These are phyloP conservation scores for Fonsecaea pugnacius DNA, from an alignment of 2,329 filamentous ascomycete genomes.

Conservation along the genomic window DNA sequence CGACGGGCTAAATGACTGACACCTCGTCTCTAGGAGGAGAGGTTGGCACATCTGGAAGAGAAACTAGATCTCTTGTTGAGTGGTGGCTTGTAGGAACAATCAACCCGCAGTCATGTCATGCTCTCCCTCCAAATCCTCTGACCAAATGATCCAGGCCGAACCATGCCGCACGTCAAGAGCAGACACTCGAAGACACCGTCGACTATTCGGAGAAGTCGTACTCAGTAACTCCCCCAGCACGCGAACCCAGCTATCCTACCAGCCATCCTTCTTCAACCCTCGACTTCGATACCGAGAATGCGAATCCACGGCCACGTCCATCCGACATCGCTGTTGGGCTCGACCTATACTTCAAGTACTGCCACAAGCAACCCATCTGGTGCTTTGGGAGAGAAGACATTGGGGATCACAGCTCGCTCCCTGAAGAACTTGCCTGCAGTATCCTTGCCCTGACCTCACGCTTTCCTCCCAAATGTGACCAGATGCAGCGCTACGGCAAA, in stretches of 20 bases:
- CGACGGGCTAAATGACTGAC: not conserved
- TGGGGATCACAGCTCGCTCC: conserved; percentile 38
- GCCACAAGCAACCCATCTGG: conserved; percentile 47
- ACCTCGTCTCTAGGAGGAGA: conserved; percentile 10
- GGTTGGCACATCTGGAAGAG: conserved; percentile 20
- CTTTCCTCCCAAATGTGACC: conserved; percentile 25
- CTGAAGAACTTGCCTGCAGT: conserved; percentile 44
- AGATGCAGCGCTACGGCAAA: conserved; percentile 29
- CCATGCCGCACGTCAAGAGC: conserved; percentile 14
- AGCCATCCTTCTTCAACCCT: not conserved
- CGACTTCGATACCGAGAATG: conserved; percentile 1
- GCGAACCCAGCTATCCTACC: conserved; percentile 2
- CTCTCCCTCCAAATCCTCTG: not conserved
- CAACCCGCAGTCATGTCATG: not conserved
- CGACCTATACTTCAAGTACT: conserved; percentile 43
- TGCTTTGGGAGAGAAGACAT: conserved; percentile 44
- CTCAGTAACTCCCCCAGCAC: conserved; percentile 10
- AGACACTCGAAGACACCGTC: conserved; percentile 3
- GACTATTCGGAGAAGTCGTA: conserved; percentile 6
- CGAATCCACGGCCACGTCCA: conserved; percentile 6
- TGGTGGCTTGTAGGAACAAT: conserved; percentile 12
- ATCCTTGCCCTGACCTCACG: conserved; percentile 42
- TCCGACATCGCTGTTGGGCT: conserved; percentile 14
- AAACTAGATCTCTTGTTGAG: conserved; percentile 14
- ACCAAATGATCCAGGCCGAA: conserved; percentile 2